phyloP scores from a whole-genome alignment of 2,329 filamentous ascomycete genomes.

The Pseudocercospora vitis region DNA sequence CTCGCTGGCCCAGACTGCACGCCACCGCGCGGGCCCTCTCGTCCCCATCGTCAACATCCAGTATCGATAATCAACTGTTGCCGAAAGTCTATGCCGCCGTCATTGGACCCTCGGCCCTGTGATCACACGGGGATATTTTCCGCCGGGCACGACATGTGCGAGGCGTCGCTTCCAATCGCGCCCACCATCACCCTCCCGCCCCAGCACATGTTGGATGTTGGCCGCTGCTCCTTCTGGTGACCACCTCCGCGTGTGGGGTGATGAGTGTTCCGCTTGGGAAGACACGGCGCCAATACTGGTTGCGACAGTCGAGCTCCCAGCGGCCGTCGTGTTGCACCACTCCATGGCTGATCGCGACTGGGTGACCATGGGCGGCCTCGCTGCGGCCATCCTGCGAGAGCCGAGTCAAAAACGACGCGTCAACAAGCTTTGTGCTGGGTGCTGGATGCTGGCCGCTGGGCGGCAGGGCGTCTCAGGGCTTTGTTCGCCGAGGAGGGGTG shows the following conservation, averaged over 20 bases:
- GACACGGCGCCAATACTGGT: slow-evolving; percentile 3
- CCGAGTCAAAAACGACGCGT: slow-evolving; percentile 26
- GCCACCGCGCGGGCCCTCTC: slow-evolving; percentile 13
- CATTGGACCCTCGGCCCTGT: slow-evolving; percentile 14
- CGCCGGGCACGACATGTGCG: slow-evolving; percentile 17
- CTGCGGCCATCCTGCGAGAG: slow-evolving; percentile 12
- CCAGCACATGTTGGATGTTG: neutral
- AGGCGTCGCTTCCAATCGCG: slow-evolving; percentile 22
- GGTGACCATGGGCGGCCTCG: slow-evolving; percentile 14
- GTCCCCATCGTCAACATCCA: slow-evolving; percentile 18
- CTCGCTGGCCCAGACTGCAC: slow-evolving; percentile 9
- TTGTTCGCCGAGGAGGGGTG: neutral
- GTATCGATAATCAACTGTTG: slow-evolving; percentile 14
- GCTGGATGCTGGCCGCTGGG: no score
- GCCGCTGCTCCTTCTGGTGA: neutral
- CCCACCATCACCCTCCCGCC: slow-evolving; percentile 1
- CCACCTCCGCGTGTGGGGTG: neutral
- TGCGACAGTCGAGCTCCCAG: slow-evolving; percentile 13
- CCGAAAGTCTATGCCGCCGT: slow-evolving; percentile 18
- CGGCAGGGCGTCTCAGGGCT: neutral
- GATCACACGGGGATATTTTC: slow-evolving; percentile 2
- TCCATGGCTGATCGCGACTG: slow-evolving; percentile 18
- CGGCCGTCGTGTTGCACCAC: slow-evolving; percentile 16
- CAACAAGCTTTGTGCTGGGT: neutral
- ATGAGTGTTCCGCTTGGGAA: neutral